Evolutionary conservation across 1,284 basidiomycete genomes (phyloP), one percentile per base, ranked within the genome.

Genomic region (Coniferiporia sulphurascens): DNA sequence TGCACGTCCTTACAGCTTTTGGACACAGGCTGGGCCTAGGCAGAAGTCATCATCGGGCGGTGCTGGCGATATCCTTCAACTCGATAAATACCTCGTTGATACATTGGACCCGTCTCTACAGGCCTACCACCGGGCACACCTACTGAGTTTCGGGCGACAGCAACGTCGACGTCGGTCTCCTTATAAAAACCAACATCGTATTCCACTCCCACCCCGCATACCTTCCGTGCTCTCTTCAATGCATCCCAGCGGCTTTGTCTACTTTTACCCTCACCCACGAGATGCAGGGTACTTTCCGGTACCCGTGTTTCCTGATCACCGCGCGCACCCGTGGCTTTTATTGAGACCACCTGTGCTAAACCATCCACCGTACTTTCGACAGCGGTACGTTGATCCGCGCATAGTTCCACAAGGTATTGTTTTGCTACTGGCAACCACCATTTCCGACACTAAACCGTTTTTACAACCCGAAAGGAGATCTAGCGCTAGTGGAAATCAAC

Each of bases 131-230:
- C 27, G 54, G 59, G 7, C 56, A 43, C 21, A 51, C 60, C 6
- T 50, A 15, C n/a, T 59, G 58, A 36, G 21, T 19, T 21, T 22
- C 46, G 43, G 56, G 58, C 19, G 56, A 62, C 21, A 50, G 44
- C 15, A 58, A 53, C 21, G 27, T 5, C 5, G 5, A 27, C 27
- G 27, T 27, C 52, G 55, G 43, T 38, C 55, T 15, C 56, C 60
- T 10, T 27, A 27, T 27, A 27, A 27, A 27, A 27, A 27, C 27
- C 27, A 5, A 27, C 5, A 27, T 27, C 5, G 52, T 59, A n/a
- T n/a, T 38, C 21, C 55, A 17, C 56, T 56, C 15, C 32, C 52
- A 4, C 51, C 52, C 4, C 56, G 44, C 17, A 32, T n/a, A 9
- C 51, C 56, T 5, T 53, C 56, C 15, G 17, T 35, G 2, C 56